Evolutionary conservation across 2,329 filamentous ascomycete genomes (phyloP).

Genomic region (Phyllosticta paracitricarpa): DNA sequence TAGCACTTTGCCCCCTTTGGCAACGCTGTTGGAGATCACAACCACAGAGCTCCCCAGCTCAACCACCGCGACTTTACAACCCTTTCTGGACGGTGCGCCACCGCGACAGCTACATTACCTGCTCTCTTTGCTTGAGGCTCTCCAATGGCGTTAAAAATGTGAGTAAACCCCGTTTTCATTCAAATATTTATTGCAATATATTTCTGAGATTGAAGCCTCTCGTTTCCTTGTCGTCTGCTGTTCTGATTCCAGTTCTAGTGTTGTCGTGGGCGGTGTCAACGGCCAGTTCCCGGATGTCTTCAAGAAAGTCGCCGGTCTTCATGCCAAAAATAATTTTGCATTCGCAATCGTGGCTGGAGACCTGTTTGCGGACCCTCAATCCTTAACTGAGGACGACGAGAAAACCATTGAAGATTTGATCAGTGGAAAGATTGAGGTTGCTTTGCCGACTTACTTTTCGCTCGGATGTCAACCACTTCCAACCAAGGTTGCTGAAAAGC

Average conservation of each 20-base stretch:
- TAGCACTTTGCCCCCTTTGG: background rate
- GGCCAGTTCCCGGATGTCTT: conserved; percentile 69
- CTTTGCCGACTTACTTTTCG: conserved; percentile 85
- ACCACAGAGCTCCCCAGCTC: background rate
- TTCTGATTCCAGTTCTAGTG: conserved; percentile 39
- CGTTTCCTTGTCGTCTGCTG: background rate
- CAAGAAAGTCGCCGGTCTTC: conserved; percentile 67
- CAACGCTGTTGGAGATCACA: background rate
- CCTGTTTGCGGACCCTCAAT: conserved; percentile 54
- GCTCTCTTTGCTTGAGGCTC: background rate
- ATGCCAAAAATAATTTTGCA: conserved; percentile 79
- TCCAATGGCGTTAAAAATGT: conserved; percentile 50
- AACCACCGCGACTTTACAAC: background rate
- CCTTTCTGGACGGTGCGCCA: background rate
- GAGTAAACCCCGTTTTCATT: conserved; percentile 16
- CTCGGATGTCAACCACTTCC: conserved; percentile 68
- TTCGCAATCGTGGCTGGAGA: conserved; percentile 79
- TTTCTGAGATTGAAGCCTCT: background rate
- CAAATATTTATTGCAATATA: background rate
- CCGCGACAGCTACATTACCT: background rate
- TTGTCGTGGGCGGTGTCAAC: conserved; percentile 75
- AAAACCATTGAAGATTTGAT: conserved; percentile 50
- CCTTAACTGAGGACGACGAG: conserved; percentile 42
- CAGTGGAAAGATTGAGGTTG: conserved; percentile 59
- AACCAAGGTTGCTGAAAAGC: conserved; percentile 55